Evolutionary conservation across 2,329 filamentous ascomycete genomes (phyloP), one percentile per base, ranked within the genome.

Genomic region (Aspergillus transmontanensis): DNA sequence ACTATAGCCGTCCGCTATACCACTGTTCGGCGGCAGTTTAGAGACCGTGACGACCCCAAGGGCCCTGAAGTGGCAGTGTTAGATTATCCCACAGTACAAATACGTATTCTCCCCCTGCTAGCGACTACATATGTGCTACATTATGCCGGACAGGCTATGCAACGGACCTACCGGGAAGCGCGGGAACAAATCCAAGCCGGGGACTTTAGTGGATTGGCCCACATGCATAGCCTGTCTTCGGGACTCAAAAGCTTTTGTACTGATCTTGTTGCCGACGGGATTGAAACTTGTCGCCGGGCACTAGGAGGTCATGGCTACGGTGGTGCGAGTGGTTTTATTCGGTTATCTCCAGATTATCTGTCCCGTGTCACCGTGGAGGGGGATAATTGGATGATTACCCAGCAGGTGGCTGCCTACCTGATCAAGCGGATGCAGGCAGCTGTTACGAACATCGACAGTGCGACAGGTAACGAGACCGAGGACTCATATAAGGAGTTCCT

Each of bases 371-470:
- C 83, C 0, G 84, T 85, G 5, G 83, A 86, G 65, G 83, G 84
- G 3, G 83, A 85, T 68, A 85, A 85, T 63, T 85, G 82, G 81
- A 85, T 85, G 83, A 85, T 85, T 41, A 84, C 82, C 0, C 83
- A 85, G 62, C 83, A 85, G 69, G 81, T 81, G 5, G 81, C n/a
- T 10, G 7, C n/a, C 4, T 46, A 21, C 21, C 43, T 46, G 6
- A 23, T 46, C 7, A 46, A 46, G 43, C 21, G 10, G 43, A 23
- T 46, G 43, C 43, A 46, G 9, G n/a, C 43, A 23, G 34, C 34
- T 39, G 34, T 12, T 14, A 4, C 11, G 1, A 39, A 39, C 1
- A 12, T 39, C 5, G 34, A 39, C 14, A 12, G 11, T 12, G 3
- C 5, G 14, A 16, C 34, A 39, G 14, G 11, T 16, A 12, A 39